A percentile compares a stretch with the other conserved stretches of the same genome.
Evolutionary conservation across 1,139 yeast species (phyloP).

Genomic region (Hemisphaericaspora subhashii): DNA sequence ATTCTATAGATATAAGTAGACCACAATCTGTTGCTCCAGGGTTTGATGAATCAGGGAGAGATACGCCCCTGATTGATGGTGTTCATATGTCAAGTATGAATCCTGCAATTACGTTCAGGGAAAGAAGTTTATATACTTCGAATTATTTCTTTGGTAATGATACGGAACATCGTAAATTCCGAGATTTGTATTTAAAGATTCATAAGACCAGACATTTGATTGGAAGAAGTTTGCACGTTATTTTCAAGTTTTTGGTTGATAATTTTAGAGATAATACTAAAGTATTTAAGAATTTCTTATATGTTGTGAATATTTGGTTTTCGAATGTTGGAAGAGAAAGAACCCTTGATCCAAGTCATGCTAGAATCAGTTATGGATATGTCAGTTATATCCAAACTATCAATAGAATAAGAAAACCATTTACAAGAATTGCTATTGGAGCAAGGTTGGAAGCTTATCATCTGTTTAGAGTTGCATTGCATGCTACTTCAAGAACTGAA

Average conservation of each 20-base stretch:
- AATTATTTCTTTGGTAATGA: constrained; percentile 59
- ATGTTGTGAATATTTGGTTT: constrained; percentile 76
- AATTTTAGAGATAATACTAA: constrained; percentile 69
- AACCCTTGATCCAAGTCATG: constrained; percentile 55
- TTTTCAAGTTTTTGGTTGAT: constrained; percentile 49
- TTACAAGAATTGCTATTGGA: constrained; percentile 76
- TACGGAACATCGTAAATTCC: constrained; percentile 43
- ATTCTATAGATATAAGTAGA: constrained; percentile 6
- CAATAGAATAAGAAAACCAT: constrained; percentile 61
- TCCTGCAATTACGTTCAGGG: constrained; percentile 56
- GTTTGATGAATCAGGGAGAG: constrained; percentile 32
- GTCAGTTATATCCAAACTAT: constrained; percentile 40
- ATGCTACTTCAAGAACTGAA: constrained; percentile 73
- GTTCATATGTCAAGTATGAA: constrained; percentile 45
- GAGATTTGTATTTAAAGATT: constrained; percentile 56
- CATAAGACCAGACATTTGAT: constrained; percentile 63
- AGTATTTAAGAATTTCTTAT: constrained; percentile 62
- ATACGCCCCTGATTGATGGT: constrained; percentile 45
- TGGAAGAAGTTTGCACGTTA: constrained; percentile 67
- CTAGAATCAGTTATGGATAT: constrained; percentile 38
- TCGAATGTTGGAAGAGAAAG: constrained; percentile 81
- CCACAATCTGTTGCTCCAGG: constrained; percentile 18
- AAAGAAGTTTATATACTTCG: constrained; percentile 58
- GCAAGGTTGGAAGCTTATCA: constrained; percentile 79
- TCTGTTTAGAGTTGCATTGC: constrained; percentile 69